phyloP scores from a whole-genome alignment of 352 stramenopile species.

The Phytophthora macrochlamydospora region DNA sequence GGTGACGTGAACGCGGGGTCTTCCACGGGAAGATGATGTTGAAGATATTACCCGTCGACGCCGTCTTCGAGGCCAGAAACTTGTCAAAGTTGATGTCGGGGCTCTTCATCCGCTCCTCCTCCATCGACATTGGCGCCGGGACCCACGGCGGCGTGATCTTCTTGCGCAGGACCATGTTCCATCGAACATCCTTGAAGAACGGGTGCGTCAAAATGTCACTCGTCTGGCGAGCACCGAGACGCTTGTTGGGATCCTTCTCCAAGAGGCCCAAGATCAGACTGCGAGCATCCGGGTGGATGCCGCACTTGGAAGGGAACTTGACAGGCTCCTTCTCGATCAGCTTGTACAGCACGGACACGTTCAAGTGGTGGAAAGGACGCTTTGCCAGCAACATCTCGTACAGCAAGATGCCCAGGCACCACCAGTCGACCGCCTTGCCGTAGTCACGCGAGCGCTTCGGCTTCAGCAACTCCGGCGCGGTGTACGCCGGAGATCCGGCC shows the following conservation, averaged over 20 bases:
- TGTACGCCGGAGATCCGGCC: constrained; percentile 84
- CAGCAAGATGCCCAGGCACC: constrained; percentile 89
- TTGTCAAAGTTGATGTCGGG: constrained; percentile 89
- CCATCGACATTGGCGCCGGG: constrained; percentile 66
- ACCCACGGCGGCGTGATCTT: constrained; percentile 81
- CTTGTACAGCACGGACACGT: constrained; percentile 92
- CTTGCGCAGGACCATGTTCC: constrained; percentile 85
- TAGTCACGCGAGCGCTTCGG: constrained; percentile 87
- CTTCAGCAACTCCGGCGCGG: constrained; percentile 81
- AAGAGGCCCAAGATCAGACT: constrained; percentile 78
- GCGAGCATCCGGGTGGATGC: constrained; percentile 68
- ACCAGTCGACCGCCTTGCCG: constrained; percentile 88
- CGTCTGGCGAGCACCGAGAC: constrained; percentile 80
- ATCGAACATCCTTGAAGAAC: constrained; percentile 83
- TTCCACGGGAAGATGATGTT: constrained; percentile 86
- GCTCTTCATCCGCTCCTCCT: constrained; percentile 77
- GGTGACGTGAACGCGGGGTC: constrained; percentile 53
- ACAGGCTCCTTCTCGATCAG: constrained; percentile 90
- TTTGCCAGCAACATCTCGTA: constrained; percentile 93
- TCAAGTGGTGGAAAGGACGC: constrained; percentile 91
- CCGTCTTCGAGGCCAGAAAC: constrained; percentile 81
- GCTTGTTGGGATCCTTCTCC: constrained; percentile 85
- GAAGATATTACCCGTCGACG: constrained; percentile 81
- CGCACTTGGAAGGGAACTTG: constrained; percentile 83
- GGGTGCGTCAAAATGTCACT: constrained; percentile 85